phyloP scores from a whole-genome alignment of 139 green algal genomes.

The Coelastrella sp. region DNA sequence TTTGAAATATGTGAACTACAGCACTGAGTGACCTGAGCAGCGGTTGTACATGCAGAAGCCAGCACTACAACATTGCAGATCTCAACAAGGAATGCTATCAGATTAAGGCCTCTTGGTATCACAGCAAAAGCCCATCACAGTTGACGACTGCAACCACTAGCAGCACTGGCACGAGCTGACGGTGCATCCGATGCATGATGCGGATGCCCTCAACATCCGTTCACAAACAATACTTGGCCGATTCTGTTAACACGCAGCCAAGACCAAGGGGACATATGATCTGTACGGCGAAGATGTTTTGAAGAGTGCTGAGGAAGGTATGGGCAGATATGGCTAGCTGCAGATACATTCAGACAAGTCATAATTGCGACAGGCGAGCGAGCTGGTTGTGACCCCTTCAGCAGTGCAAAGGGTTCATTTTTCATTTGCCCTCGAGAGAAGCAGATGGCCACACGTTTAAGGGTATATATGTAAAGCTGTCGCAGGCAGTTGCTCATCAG shows the following conservation, averaged over 20 bases:
- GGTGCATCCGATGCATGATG: too few species aligned
- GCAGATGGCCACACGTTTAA: too few species aligned
- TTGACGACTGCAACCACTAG: too few species aligned
- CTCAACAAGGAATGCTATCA: not conserved
- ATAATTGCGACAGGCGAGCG: too few species aligned
- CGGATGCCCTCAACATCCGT: too few species aligned
- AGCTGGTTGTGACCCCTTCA: too few species aligned
- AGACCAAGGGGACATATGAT: constrained; percentile 81
- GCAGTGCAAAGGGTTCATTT: too few species aligned
- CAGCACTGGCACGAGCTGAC: too few species aligned
- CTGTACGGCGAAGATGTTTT: constrained; percentile 81
- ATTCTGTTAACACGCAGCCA: constrained; percentile 56
- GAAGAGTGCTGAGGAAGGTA: constrained; percentile 67
- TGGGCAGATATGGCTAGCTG: constrained; percentile 18
- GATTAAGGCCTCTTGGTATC: not conserved
- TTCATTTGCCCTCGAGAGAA: too few species aligned
- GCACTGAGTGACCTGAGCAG: not conserved
- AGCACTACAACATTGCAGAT: not conserved
- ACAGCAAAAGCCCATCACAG: not conserved
- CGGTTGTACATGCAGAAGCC: not conserved
- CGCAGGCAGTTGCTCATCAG: too few species aligned
- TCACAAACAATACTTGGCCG: too few species aligned
- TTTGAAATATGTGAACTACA: not conserved
- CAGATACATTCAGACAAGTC: not conserved
- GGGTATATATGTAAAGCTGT: too few species aligned